Evolutionary conservation across 164 flowering plant genomes (phyloP), one percentile per base, ranked within the genome.

Genomic region (Dillenia suffruticosa): DNA sequence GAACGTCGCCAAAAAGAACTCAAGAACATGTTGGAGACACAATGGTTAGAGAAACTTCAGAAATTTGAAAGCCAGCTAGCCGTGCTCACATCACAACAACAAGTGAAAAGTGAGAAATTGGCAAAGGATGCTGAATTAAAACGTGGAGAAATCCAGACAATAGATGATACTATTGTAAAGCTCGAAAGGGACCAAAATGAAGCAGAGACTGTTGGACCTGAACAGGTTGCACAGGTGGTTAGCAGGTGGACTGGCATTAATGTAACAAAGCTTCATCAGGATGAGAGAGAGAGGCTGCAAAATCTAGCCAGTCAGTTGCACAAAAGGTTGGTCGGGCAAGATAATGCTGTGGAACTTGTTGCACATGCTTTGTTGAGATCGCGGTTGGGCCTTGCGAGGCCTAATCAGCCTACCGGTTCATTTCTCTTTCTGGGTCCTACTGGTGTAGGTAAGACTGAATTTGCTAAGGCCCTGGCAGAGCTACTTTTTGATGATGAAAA

Each of bases 231-330:
- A 0, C 96, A 90, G 70, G 96, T 92, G 19, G 98, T 88, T 44
- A 85, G 96, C 66, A 88, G 96, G 1, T 92, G 98, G 98, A 92
- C 95, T 45, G 96, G 96, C 13, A 86, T 92, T 12, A 91, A 96
- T 3, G 84, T 79, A 11, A 74, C 82, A 3, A 64, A 78, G 66
- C 78, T 82, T 10, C 80, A 78, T 11, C 77, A 73, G 50, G 69
- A 73, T 63, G 86, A 80, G 43, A 82, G 75, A 47, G 79, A 74
- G 54, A 79, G 77, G 58, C 49, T 81, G 44, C 64, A 73, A 44
- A 77, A 79, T 11, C 74, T 82, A 8, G 83, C 68, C 22, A 84
- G 75, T 2, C 67, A 79, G 72, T 47, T 82, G 62, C 83, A 79
- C 53, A 45, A 71, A 63, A 75, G 86, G 51, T 82, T 82, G 5